Evolutionary conservation across 192 early-diverging fungal species (phyloP), one percentile per base, ranked within the genome.

Genomic region (Phlyctochytrium arcticum): DNA sequence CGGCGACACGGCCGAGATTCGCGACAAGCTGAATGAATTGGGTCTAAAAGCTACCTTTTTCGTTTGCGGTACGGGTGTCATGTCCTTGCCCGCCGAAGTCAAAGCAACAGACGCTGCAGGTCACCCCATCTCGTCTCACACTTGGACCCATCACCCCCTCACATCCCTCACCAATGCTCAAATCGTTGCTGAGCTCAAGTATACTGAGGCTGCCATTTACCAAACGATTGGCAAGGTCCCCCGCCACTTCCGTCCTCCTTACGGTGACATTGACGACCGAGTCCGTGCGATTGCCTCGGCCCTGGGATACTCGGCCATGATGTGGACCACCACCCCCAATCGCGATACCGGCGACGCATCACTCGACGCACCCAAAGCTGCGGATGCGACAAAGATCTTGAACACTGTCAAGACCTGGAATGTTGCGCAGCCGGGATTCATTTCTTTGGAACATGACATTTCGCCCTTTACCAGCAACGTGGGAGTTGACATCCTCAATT

Each of bases 181-280:
- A 50, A 82, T 90, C 37, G 70, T 89, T 26, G 81, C 84, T 48
- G 89, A 90, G 70, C 57, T 90, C 15, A 83, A 85, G 62, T 89
- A 85, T 81, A 89, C 84, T 26, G 82, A 83, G 29, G 57, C 72
- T 4, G 39, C 65, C 29, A 80, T 82, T 36, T 77, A 75, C 64
- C 34, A 72, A 12, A 53, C 65, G 47, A 82, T 70, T 48, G 75
- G 75, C 30, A 57, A 71, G 24, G 75, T 80, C 54, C 77, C 82
- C 32, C 57, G 57, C 47, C 71, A 75, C 55, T 83, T 78, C 75
- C 81, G 88, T 15, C 86, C 85, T 26, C 85, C 88, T 26, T 85
- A 87, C 51, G 88, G 88, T 9, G 88, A 91, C 65, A 72, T 87
- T 34, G 88, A 90, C 61, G 85, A 90, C 63, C 83, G 87, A 51